phyloP scores from a whole-genome alignment of 2,329 filamentous ascomycete species.

The Alternaria triticina region DNA sequence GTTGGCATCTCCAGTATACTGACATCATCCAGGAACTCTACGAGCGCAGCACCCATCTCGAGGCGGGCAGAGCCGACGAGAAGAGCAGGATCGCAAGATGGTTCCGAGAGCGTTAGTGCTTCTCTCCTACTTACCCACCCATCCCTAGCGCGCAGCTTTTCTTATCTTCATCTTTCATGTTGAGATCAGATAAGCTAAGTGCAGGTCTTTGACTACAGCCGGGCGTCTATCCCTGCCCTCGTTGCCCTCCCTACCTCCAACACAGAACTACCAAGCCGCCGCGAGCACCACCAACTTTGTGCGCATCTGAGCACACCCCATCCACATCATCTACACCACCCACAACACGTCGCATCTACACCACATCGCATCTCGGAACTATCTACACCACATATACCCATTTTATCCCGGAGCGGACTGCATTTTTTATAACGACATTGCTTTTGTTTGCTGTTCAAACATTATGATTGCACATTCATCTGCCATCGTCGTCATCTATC shows the following conservation, averaged over 20 bases:
- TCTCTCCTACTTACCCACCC: slow-evolving; percentile 19
- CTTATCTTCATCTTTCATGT: slow-evolving; percentile 15
- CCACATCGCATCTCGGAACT: not conserved
- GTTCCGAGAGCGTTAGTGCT: slow-evolving; percentile 54
- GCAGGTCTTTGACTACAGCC: slow-evolving; percentile 17
- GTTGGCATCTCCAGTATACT: not conserved
- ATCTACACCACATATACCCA: slow-evolving; percentile 7
- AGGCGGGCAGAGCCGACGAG: slow-evolving; percentile 56
- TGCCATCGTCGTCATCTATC: not conserved
- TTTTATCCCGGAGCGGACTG: not conserved
- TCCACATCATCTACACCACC: not conserved
- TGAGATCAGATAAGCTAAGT: slow-evolving; percentile 34
- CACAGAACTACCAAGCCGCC: slow-evolving; percentile 35
- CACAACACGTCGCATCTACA: not conserved
- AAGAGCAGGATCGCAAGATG: slow-evolving; percentile 53
- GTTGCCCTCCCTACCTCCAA: slow-evolving; percentile 28
- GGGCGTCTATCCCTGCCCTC: slow-evolving; percentile 35
- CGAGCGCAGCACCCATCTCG: slow-evolving; percentile 62
- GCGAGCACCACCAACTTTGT: slow-evolving; percentile 28
- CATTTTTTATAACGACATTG: slow-evolving; percentile 5
- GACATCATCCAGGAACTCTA: slow-evolving; percentile 59
- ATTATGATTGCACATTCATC: not conserved
- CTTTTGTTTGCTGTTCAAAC: not conserved
- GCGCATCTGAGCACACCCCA: slow-evolving; percentile 25
- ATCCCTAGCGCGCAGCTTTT: slow-evolving; percentile 2